Conservation (phyloP, 495 filamentous ascomycete genomes). For the Aspergillus saccharolyticus region DNA sequence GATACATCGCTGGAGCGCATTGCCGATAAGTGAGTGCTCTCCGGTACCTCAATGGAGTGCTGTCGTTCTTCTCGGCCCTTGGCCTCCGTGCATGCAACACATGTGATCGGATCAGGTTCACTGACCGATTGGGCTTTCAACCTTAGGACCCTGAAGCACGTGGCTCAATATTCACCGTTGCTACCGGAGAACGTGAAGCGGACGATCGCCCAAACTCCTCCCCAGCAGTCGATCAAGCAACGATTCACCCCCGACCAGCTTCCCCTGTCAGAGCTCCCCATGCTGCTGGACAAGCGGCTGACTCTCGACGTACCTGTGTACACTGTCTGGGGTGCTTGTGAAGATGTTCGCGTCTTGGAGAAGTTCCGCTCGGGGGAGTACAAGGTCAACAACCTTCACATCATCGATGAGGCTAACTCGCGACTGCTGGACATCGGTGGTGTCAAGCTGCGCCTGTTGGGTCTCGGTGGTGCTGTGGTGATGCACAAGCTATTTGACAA, state of each 20-base stretch:
- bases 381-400: constrained; percentile 94
- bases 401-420: constrained; percentile 96
- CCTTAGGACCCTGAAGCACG: constrained; percentile 89
- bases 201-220: constrained; percentile 62
- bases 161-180: constrained; percentile 95
- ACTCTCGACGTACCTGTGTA: constrained; percentile 95
- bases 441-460: constrained; percentile 91
- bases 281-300: constrained; percentile 80
- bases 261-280: constrained; percentile 91
- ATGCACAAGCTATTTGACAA: constrained; percentile 99
- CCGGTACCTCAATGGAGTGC: not conserved
- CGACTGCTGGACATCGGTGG: constrained; percentile 90
- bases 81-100: not conserved
- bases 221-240: constrained; percentile 67
- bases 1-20: constrained; percentile 93
- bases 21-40: constrained; percentile 83
- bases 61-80: not conserved
- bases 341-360: constrained; percentile 96
- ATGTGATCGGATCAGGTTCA: constrained; percentile 5
- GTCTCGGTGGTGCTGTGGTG: constrained; percentile 92
- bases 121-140: constrained; percentile 10
- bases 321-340: constrained; percentile 98
- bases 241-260: constrained; percentile 75
- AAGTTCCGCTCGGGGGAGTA: constrained; percentile 98
- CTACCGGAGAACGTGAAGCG: constrained; percentile 85